Evolutionary conservation across 2,329 filamentous ascomycete genomes (phyloP), one percentile per base, ranked within the genome.

Genomic region (Diaporthe eres): DNA sequence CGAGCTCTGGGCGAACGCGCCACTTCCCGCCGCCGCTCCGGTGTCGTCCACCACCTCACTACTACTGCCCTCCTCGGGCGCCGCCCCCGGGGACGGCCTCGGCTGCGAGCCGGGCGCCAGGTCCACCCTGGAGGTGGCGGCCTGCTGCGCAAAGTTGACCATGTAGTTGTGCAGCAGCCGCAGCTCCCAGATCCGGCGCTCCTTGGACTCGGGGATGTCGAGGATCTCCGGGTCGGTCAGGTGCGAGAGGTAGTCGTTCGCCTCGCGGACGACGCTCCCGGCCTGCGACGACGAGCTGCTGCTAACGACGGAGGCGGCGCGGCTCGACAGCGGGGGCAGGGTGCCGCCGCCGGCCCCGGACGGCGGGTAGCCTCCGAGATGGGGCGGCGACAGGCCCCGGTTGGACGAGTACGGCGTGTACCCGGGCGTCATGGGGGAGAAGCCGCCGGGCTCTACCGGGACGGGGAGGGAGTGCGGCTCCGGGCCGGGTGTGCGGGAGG

Each of bases 111-210:
- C 80, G 76, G 17, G 80, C n/a, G 37, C 19, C 22, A 31, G 25
- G 3, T 19, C 44, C 13, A 65, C 49, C 74, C 65, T 55, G 53
- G 37, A 65, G 47, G 67, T 60, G 7, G 77, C 70, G 75, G 82
- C 83, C 6, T 81, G 80, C 71, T 81, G 80, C 34, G 77, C 80
- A 79, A 83, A 80, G 17, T 77, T 78, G n/a, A 79, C 77, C 63
- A 84, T 80, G 63, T 82, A 82, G 76, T 84, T 83, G 75, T 85
- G 82, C 47, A 85, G 77, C 51, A 85, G 77, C 12, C 82, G 80
- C 72, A 85, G 77, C 79, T 85, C 84, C 78, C 83, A 84, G 49
- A 83, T 53, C 15, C 84, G 83, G n/a, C 84, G 81, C 77, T 81
- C 80, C 10, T 81, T 80, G 9, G 81, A 80, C 74, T 85, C 84